Evolutionary conservation across 2,329 filamentous ascomycete species (phyloP).

Genomic region (Arthrinium puccinioides): DNA sequence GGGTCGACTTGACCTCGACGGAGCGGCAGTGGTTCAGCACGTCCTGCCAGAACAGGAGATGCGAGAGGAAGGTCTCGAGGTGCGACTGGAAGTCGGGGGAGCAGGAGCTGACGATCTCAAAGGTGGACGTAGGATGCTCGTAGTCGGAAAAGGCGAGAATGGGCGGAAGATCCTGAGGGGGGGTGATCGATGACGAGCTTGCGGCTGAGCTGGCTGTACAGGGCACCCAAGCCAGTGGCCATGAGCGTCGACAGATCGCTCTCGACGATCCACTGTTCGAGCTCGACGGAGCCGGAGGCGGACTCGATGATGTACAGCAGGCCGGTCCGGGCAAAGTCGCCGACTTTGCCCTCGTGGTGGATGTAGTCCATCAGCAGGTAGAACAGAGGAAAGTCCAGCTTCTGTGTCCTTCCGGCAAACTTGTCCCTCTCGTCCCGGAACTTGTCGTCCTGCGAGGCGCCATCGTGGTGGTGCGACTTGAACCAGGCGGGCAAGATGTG

Average conservation of each 20-base stretch:
- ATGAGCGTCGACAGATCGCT: constrained; percentile 94
- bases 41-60: constrained; percentile 96
- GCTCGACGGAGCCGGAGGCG: constrained; percentile 68
- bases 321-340: constrained; percentile 92
- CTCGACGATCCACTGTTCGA: constrained; percentile 96
- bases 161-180: constrained; percentile 67
- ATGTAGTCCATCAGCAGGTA: constrained; percentile 96
- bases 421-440: constrained; percentile 48
- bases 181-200: constrained; percentile 77
- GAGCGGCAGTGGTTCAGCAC: constrained; percentile 93
- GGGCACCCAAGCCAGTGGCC: constrained; percentile 85
- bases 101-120: constrained; percentile 67
- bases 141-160: constrained; percentile 89
- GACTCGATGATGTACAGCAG: constrained; percentile 94
- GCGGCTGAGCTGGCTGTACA: constrained; percentile 60
- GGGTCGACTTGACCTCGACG: constrained; percentile 80
- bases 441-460: constrained; percentile 26
- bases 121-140: constrained; percentile 59
- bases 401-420: constrained; percentile 79
- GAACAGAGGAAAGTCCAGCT: constrained; percentile 91
- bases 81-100: constrained; percentile 74
- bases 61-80: constrained; percentile 87
- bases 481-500: constrained; percentile 90
- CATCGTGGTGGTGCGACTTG: constrained; percentile 43
- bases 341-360: constrained; percentile 87